Conservation (phyloP, 495 filamentous ascomycete genomes). For the Penicillium samsonianum region DNA sequence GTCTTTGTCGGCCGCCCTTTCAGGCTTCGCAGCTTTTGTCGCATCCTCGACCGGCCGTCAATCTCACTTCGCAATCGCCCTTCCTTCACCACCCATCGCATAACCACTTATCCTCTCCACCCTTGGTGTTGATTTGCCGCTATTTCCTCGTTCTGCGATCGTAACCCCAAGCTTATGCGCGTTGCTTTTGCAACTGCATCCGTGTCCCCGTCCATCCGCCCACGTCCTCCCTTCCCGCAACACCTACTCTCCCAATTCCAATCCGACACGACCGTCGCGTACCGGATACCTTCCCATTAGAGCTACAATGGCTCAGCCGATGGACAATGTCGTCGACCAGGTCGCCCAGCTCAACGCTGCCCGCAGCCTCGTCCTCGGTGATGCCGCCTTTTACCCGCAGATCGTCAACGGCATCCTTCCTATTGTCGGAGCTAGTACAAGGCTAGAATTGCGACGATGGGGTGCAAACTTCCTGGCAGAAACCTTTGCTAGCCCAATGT, state of each 20-base stretch:
- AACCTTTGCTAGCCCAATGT: conserved; percentile 83
- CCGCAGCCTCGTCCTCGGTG: conserved; percentile 80
- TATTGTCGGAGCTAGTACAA: conserved; percentile 74
- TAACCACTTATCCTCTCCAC: neutral
- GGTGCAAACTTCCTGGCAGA: conserved; percentile 95
- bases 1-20: conserved; percentile 24
- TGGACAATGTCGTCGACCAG: conserved; percentile 66
- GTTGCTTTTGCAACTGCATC: conserved; percentile 16
- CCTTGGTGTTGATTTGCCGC: neutral
- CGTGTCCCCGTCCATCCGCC: conserved; percentile 1
- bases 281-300: neutral
- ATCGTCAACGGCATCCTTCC: conserved; percentile 89
- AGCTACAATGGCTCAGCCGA: conserved; percentile 45
- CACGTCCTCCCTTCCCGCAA: neutral
- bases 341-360: conserved; percentile 83
- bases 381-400: conserved; percentile 80
- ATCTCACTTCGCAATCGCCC: neutral
- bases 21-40: conserved; percentile 16
- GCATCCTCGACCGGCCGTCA: conserved; percentile 7
- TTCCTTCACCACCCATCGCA: neutral
- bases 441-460: conserved; percentile 87
- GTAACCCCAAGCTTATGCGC: conserved; percentile 10
- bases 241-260: conserved; percentile 3
- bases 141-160: neutral
- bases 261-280: conserved; percentile 4